phyloP scores from a whole-genome alignment of 345 rosid genomes.

The Carallia brachiata region DNA sequence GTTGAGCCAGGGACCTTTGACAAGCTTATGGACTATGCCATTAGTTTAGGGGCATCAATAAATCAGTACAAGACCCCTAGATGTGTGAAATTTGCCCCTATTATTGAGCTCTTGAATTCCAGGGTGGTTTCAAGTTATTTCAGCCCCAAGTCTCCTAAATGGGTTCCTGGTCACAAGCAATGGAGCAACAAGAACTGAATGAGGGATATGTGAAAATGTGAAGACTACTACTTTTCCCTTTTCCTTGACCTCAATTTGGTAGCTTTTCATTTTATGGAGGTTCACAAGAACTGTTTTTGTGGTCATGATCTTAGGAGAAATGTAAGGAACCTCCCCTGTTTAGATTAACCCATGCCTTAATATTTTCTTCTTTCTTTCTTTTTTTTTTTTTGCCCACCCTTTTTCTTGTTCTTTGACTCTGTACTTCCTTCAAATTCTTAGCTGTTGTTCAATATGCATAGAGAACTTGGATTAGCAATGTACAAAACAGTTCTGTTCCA shows the following conservation, averaged over 20 bases:
- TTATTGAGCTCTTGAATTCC: slow-evolving; percentile 81
- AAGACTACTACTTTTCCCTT: neutral
- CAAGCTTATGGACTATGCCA: slow-evolving; percentile 95
- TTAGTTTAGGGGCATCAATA: slow-evolving; percentile 87
- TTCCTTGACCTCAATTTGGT: slow-evolving; percentile 11
- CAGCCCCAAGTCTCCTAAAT: slow-evolving; percentile 93
- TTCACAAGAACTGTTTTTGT: slow-evolving; percentile 37
- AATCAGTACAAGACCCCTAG: slow-evolving; percentile 97
- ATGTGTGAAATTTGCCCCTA: slow-evolving; percentile 90
- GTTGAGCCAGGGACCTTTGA: slow-evolving; percentile 93
- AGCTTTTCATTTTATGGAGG: slow-evolving; percentile 25
- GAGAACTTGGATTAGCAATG: slow-evolving; percentile 41
- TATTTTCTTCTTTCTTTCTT: slow-evolving; percentile 5
- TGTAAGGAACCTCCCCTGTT: slow-evolving; percentile 26
- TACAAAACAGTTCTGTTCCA: slow-evolving; percentile 56
- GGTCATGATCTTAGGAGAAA: slow-evolving; percentile 40
- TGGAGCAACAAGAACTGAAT: slow-evolving; percentile 40
- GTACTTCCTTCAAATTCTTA: neutral
- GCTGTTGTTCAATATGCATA: neutral
- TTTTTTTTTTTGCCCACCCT: neutral
- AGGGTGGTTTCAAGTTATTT: slow-evolving; percentile 59
- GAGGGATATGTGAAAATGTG: slow-evolving; percentile 2
- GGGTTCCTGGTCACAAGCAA: slow-evolving; percentile 90
- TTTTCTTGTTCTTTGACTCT: neutral
- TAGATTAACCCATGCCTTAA: slow-evolving; percentile 33